Evolutionary conservation across 345 rosid species (phyloP), one percentile per base, ranked within the genome.

Genomic region (Arabidopsis suecica): DNA sequence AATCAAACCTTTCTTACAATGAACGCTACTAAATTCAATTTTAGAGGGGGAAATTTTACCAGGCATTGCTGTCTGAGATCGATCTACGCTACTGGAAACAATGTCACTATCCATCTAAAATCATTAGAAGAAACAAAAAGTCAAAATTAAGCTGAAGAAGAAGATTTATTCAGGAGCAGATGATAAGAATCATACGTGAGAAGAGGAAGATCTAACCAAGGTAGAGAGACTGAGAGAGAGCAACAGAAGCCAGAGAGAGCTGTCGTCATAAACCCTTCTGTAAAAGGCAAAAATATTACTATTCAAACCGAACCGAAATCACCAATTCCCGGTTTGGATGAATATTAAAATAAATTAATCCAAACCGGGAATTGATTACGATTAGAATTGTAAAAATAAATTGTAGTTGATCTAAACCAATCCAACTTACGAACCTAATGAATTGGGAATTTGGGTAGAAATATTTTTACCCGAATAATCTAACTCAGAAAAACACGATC

Each of bases 11-110:
- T 45, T 45, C 8, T n/a, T n/a, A 6, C 5, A 4, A 0, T 16
- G 0, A 16, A 16, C 18, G 18, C 18, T 16, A 16, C 18, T 16
- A 16, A 16, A 16, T 16, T 16, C 18, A 16, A 16, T 16, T 16
- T 16, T 16, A 16, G 18, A 28, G 32, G 37, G 14, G 34, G 3
- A n/a, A 36, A 5, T 0, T 20, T 68, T 62, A 69, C 79, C 79
- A 42, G 74, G 69, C n/a, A 51, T 5, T 22, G 69, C 3, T 54
- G 75, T 36, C 7, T 9, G 75, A 76, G 70, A 36, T 34, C 6
- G 25, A 61, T 76, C 79, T 61, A 74, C 36, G 25, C 25, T 54
- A 76, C 65, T 76, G 51, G 75, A 69, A 61, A 62, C 74, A 75
- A 59, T 59, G 28, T 6, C 25, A 75, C 61, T 25, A 61, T n/a